Evolutionary conservation across 768 basidiomycete species (phyloP).

Genomic region (Mycena venus): DNA sequence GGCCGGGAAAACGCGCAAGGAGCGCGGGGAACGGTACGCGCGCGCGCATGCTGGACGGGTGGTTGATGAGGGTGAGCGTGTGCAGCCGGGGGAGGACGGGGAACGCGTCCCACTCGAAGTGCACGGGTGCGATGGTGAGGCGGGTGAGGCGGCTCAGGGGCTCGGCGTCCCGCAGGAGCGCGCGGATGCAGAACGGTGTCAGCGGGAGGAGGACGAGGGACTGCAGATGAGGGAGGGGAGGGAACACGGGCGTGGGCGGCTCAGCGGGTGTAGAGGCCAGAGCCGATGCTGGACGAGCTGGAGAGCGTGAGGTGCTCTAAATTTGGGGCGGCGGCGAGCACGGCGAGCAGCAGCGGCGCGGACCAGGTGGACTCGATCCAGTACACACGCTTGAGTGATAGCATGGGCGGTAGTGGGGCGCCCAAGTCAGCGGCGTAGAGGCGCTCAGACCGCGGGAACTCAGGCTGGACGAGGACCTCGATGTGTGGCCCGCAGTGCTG

Average conservation of each 20-base stretch:
- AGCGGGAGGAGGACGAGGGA: neutral
- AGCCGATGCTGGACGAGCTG: neutral
- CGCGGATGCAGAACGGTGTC: neutral
- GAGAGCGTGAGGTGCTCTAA: constrained; percentile 15
- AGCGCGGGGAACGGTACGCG: neutral
- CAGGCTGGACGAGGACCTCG: constrained; percentile 23
- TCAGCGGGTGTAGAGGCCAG: neutral
- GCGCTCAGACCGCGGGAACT: constrained; percentile 1
- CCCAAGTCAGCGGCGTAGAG: neutral
- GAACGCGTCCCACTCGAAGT: neutral
- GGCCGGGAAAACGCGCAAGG: neutral
- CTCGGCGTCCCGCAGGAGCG: neutral
- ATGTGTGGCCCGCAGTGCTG: neutral
- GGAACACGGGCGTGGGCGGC: neutral
- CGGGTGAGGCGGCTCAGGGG: neutral
- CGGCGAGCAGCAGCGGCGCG: neutral
- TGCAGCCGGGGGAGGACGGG: neutral
- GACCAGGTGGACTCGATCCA: constrained; percentile 20
- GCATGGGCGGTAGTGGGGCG: neutral
- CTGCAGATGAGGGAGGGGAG: neutral
- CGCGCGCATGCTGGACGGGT: neutral
- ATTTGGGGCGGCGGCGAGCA: constrained; percentile 23
- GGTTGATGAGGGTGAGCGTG: neutral
- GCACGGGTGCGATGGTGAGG: neutral
- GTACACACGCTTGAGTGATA: constrained; percentile 10